These are phyloP conservation scores for Saccharata proteae DNA, from an alignment of 2,329 filamentous ascomycete genomes.

Conservation along the genomic window DNA sequence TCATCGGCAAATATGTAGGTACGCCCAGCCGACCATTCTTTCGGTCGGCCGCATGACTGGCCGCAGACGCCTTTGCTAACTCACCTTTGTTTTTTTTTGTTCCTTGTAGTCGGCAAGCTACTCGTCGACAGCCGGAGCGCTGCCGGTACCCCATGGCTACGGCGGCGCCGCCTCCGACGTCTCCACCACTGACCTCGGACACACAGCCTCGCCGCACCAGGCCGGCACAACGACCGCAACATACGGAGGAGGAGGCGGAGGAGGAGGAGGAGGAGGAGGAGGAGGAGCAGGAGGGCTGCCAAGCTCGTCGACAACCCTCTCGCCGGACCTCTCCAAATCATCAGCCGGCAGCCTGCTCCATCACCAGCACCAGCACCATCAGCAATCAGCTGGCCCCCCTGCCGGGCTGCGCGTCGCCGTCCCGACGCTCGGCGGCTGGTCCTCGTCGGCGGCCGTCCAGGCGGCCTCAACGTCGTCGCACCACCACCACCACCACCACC, in stretches of 20 bases:
- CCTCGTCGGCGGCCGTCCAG: constrained; percentile 21
- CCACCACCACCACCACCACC: constrained; percentile 2
- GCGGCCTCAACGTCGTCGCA: constrained; percentile 11
- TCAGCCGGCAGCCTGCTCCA: too few species aligned
- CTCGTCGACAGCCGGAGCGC: constrained; percentile 47
- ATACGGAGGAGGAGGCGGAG: too few species aligned
- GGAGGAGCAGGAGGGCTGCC: constrained; percentile 11
- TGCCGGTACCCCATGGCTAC: constrained; percentile 26
- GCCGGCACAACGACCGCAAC: too few species aligned
- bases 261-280: not conserved
- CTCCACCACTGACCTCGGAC: constrained; percentile 33
- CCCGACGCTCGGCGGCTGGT: constrained; percentile 21
- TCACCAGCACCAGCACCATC: constrained; percentile 18
- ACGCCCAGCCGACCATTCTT: not conserved
- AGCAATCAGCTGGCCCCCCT: constrained; percentile 21
- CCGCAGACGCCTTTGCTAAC: constrained; percentile 21
- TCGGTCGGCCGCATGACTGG: constrained; percentile 1
- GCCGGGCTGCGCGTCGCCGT: constrained; percentile 16
- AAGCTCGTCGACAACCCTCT: constrained; percentile 33
- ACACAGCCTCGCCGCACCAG: constrained; percentile 37
- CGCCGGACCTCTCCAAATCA: constrained; percentile 30
- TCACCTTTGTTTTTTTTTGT: too few species aligned
- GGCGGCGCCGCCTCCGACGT: constrained; percentile 33
- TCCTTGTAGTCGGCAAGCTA: constrained; percentile 57
- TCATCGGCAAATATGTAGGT: constrained; percentile 89